A percentile compares a stretch with the other conserved stretches of the same genome.
phyloP scores from a whole-genome alignment of 495 filamentous ascomycete species.

The Penicillium taxi region DNA sequence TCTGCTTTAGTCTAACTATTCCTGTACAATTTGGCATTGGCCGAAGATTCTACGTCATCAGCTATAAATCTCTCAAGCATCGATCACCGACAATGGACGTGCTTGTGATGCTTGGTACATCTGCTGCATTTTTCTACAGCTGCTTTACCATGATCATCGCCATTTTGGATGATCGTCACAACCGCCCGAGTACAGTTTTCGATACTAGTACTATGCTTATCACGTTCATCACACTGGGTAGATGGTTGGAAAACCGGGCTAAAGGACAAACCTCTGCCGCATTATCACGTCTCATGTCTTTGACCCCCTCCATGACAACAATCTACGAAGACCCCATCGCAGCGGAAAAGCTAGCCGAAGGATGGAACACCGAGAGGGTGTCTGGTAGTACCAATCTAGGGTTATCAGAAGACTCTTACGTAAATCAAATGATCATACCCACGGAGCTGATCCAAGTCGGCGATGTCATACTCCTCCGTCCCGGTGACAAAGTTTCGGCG shows the following conservation, averaged over 20 bases:
- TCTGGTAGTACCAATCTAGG: conserved; percentile 36
- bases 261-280: conserved; percentile 97
- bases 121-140: conserved; percentile 97
- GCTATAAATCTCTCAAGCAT: conserved; percentile 86
- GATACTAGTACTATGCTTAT: conserved; percentile 99
- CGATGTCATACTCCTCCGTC: conserved; percentile 85
- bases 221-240: conserved; percentile 86
- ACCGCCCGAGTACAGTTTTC: conserved; percentile 77
- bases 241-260: conserved; percentile 88
- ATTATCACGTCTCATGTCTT: conserved; percentile 87
- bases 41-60: conserved; percentile 81
- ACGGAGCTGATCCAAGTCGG: conserved; percentile 93
- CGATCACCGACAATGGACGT: conserved; percentile 96
- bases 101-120: conserved; percentile 86
- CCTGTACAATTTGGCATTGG: conserved; percentile 97
- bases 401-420: conserved; percentile 45
- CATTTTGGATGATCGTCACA: conserved; percentile 59
- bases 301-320: conserved; percentile 92
- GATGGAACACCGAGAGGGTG: conserved; percentile 44
- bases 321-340: conserved; percentile 97
- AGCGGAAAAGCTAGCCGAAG: conserved; percentile 79
- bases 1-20: conserved; percentile 75
- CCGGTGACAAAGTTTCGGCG: conserved; percentile 93
- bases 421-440: conserved; percentile 73
- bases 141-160: conserved; percentile 80